Percentiles rank a stretch among this genome's conserved stretches.
phyloP scores from a whole-genome alignment of 2,329 filamentous ascomycete species.

The Hypoxylon sp. region DNA sequence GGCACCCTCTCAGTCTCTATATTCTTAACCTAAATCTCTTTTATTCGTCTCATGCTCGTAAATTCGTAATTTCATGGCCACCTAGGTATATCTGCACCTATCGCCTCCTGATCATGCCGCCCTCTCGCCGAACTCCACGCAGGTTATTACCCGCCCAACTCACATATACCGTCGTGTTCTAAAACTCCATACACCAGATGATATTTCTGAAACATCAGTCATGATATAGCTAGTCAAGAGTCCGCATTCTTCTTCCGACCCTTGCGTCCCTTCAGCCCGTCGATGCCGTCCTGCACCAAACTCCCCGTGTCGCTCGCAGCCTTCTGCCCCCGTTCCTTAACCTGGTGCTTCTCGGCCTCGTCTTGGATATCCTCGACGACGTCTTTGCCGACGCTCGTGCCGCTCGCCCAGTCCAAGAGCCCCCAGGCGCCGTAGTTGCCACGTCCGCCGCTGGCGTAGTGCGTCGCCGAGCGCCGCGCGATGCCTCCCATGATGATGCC shows the following conservation, averaged over 20 bases:
- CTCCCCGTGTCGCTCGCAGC: slow-evolving; percentile 46
- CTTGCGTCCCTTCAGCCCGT: slow-evolving; percentile 42
- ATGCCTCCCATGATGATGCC: slow-evolving; percentile 63
- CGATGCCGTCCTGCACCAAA: slow-evolving; percentile 47
- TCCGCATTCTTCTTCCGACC: slow-evolving; percentile 37
- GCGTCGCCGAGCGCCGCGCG: slow-evolving; percentile 54
- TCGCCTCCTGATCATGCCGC: neutral
- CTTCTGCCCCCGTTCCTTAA: slow-evolving; percentile 52
- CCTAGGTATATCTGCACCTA: too few species aligned
- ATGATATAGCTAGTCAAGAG: neutral
- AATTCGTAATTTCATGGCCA: slow-evolving; percentile 1
- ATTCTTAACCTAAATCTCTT: neutral
- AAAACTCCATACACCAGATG: neutral
- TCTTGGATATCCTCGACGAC: slow-evolving; percentile 62
- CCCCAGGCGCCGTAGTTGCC: slow-evolving; percentile 71
- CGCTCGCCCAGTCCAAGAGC: slow-evolving; percentile 67
- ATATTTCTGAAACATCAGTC: neutral
- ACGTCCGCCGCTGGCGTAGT: slow-evolving; percentile 63
- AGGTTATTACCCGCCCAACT: neutral
- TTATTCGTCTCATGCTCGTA: slow-evolving; percentile 4
- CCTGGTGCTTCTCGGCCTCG: slow-evolving; percentile 63
- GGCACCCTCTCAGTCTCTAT: neutral
- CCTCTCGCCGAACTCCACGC: slow-evolving; percentile 13
- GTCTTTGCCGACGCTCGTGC: slow-evolving; percentile 61
- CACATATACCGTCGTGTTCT: neutral